Base-by-base conservation (phyloP, 2,329 filamentous ascomycete species). In the Orbilia quercus region DNA sequence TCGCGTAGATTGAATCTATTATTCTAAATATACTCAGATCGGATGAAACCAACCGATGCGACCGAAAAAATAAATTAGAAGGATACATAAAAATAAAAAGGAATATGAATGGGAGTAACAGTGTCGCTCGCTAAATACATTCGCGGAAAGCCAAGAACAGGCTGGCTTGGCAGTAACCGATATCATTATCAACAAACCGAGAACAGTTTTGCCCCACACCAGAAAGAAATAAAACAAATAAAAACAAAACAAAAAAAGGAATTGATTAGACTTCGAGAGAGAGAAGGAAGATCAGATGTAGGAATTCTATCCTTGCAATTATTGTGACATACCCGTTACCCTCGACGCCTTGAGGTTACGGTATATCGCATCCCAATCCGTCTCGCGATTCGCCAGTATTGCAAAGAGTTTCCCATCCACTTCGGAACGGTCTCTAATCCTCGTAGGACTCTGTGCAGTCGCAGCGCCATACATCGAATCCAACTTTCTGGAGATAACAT, bases 341-440 rank as follows among this genome's bases (percentile, higher is more conserved):
- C 45, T 59, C 38, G 59, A 63, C 7, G 25, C 12, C 40, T 60
- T 55, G 14, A 73, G 11, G 11, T 51, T 54, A 5, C 18, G 45
- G 28, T 73, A 73, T 2, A 73, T 31, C 5, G 54, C 44, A 38
- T 73, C 60, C 69, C 69, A 73, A 51, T 73, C 60, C 25, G 69
- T 73, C 48, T 54, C 47, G 5, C 60, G 67, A 12, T 20, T 55
- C 28, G 59, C 60, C 12, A 73, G 25, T 18, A 72, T 64, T 28
- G 59, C 50, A 40, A 72, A 51, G 36, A 69, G 28, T 36, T 40
- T 55, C 23, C 57, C 62, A 31, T 69, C 64, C 7, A 28, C 53
- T 22, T 69, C 55, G 9, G 40, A 45, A 25, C 51, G 40, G 20
- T 55, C 38, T 25, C 50, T 47, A 14, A 23, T 40, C 45, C 38